Conservation (phyloP, 306 rosid species). For the Chamaecrista fasciculata region DNA sequence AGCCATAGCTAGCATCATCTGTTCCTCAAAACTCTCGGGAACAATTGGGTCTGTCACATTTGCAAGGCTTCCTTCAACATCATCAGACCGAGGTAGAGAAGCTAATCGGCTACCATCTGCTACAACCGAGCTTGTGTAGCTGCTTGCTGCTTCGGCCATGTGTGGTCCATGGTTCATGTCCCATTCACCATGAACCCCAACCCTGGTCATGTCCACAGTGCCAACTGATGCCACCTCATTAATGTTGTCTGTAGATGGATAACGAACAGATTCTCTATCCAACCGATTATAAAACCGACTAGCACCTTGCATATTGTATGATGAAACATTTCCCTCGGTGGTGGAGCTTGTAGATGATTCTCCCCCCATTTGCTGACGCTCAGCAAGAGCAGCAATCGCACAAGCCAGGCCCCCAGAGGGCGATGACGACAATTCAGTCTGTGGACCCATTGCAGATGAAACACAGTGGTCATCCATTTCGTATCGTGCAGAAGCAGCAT, state of each 20-base stretch:
- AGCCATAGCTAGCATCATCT: conserved; percentile 98
- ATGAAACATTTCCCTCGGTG: conserved; percentile 42
- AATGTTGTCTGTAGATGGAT: conserved; percentile 48
- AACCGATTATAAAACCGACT: conserved; percentile 56
- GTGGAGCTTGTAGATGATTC: conserved; percentile 53
- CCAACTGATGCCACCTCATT: conserved; percentile 41
- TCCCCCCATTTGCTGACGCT: conserved; percentile 78
- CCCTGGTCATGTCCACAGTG: conserved; percentile 35
- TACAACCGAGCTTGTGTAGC: conserved; percentile 56
- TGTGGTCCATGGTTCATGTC: conserved; percentile 50
- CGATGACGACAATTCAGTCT: conserved; percentile 72
- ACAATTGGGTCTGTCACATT: conserved; percentile 50
- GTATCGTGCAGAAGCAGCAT: conserved; percentile 52
- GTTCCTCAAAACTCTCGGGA: conserved; percentile 95
- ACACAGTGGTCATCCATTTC: conserved; percentile 40
- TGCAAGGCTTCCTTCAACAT: conserved; percentile 52
- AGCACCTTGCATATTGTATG: conserved; percentile 54
- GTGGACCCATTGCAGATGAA: conserved; percentile 42
- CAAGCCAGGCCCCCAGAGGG: conserved; percentile 96
- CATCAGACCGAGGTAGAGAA: conserved; percentile 42
- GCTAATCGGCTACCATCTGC: conserved; percentile 43
- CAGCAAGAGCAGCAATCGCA: conserved; percentile 97
- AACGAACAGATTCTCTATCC: conserved; percentile 48
- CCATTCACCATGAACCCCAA: conserved; percentile 61
- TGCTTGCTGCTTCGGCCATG: conserved; percentile 54